Evolutionary conservation across 2,329 filamentous ascomycete genomes (phyloP), one percentile per base, ranked within the genome.

Genomic region (Amauroascus niger): DNA sequence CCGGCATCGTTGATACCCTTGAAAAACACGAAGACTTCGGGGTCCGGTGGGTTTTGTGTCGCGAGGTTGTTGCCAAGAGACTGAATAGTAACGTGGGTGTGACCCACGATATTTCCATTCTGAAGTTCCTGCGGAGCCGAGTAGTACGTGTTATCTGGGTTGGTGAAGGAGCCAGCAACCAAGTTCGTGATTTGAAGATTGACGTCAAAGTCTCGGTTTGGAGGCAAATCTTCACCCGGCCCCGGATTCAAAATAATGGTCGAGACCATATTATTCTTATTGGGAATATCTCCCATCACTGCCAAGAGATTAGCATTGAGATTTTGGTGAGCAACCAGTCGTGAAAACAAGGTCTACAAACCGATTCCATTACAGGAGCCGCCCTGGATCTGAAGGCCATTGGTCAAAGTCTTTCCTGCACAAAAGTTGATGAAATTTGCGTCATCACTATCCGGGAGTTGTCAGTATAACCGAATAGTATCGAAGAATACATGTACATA

Each of bases 381-480:
- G 0, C 57, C 62, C 37, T 68, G 65, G 57, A 71, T 65, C 59
- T 81, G 78, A 5, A 69, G 66, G 57, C 79, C 79, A 58, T 81
- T 80, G 57, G 79, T 81, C 53, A 77, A 61, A 2, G 71, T 74
- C 63, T 77, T 73, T 56, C 76, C 77, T 5, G 68, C 63, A 62
- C 79, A 82, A 66, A 80, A 77, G 69, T 80, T 80, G 72, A 81
- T 80, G 65, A 81, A 81, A 68, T 81, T 81, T 63, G 72, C 71
- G 18, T 65, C 49, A 55, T 78, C 74, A 39, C 74, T 77, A 47
- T 11, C 32, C 30, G 61, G 33, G 62, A 57, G 43, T 16, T 39
- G 51, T 53, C 14, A 57, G 41, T 43, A 49, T 6, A 50, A 2
- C 26, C n/a, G 7, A 44, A 30, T 30, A 46, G 14, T 40, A 16